These are phyloP conservation scores for Podospora conica DNA, from an alignment of 495 filamentous ascomycete species.

Conservation along the genomic window DNA sequence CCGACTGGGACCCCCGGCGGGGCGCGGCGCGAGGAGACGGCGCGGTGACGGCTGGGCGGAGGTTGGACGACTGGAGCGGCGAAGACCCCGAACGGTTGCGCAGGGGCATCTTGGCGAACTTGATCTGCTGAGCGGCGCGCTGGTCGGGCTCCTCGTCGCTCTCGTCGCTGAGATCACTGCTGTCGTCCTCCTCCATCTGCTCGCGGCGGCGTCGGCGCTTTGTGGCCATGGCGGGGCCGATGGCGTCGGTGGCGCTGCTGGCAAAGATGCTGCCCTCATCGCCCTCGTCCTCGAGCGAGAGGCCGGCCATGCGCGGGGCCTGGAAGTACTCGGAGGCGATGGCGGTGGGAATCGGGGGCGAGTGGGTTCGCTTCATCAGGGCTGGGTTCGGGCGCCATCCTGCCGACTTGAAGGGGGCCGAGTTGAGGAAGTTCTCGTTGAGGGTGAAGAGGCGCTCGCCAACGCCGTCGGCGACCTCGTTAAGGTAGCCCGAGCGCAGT, in stretches of 20 bases:
- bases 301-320: conserved; percentile 49
- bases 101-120: conserved; percentile 92
- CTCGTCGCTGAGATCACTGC: conserved; percentile 92
- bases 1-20: conserved; percentile 68
- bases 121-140: conserved; percentile 69
- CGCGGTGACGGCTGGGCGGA: conserved; percentile 37
- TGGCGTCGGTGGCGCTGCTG: conserved; percentile 64
- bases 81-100: conserved; percentile 80
- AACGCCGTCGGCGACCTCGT: conserved; percentile 86
- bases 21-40: conserved; percentile 30
- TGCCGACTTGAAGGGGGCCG: conserved; percentile 89
- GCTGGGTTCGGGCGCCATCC: conserved; percentile 78
- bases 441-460: conserved; percentile 92
- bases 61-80: conserved; percentile 60
- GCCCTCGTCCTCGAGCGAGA: conserved; percentile 65
- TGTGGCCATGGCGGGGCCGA: conserved; percentile 57
- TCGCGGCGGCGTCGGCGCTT: conserved; percentile 58
- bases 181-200: conserved; percentile 91
- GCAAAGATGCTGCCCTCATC: conserved; percentile 78
- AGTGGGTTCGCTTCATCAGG: conserved; percentile 85
- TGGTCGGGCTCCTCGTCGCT: conserved; percentile 84
- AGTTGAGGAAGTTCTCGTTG: conserved; percentile 83
- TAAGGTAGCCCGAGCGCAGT: conserved; percentile 84
- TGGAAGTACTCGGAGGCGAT: conserved; percentile 87
- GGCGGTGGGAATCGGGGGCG: conserved; percentile 90